Evolutionary conservation across 2,329 filamentous ascomycete species (phyloP).

Genomic region (Elsinoe arachidis): DNA sequence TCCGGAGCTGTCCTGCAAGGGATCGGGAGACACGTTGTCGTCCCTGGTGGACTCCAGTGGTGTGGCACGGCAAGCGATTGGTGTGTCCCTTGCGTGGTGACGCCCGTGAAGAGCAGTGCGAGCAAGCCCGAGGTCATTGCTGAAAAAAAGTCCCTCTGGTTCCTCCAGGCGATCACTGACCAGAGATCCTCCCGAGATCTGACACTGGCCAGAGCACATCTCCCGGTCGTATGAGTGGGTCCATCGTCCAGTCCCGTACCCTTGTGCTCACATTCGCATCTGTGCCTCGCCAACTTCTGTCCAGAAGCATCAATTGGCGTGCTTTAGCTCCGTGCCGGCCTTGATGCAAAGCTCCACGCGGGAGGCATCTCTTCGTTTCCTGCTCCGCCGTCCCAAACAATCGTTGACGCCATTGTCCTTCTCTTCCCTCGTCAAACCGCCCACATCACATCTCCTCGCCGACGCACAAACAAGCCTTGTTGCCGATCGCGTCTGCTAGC

Average conservation of each 20-base stretch:
- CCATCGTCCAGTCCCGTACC: not conserved
- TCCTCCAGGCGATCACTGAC: not conserved
- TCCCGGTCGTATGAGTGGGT: slow-evolving; percentile 1
- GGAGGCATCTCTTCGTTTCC: not conserved
- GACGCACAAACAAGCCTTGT: not conserved
- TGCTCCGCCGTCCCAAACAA: not conserved
- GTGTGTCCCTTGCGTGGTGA: slow-evolving; percentile 4
- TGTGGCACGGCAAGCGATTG: slow-evolving; percentile 1
- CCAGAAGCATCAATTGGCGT: not conserved
- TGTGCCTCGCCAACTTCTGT: not conserved
- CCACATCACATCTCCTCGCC: not conserved
- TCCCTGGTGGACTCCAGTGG: not conserved
- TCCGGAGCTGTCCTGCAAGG: slow-evolving; percentile 2
- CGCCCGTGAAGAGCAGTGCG: not conserved
- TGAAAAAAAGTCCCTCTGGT: slow-evolving; percentile 1
- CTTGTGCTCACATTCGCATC: not conserved
- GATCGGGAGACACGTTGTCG: not conserved
- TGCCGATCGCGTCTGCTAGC: not conserved
- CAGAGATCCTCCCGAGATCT: slow-evolving; percentile 10
- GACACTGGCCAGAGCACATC: not conserved
- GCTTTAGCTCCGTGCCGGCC: slow-evolving; percentile 8
- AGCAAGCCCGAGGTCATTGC: slow-evolving; percentile 8
- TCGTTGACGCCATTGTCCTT: slow-evolving; percentile 10
- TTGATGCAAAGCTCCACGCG: slow-evolving; percentile 6
- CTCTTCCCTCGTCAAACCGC: slow-evolving; percentile 4